Conservation (phyloP, 1,284 basidiomycete genomes). For the Golubevia pallescens region DNA sequence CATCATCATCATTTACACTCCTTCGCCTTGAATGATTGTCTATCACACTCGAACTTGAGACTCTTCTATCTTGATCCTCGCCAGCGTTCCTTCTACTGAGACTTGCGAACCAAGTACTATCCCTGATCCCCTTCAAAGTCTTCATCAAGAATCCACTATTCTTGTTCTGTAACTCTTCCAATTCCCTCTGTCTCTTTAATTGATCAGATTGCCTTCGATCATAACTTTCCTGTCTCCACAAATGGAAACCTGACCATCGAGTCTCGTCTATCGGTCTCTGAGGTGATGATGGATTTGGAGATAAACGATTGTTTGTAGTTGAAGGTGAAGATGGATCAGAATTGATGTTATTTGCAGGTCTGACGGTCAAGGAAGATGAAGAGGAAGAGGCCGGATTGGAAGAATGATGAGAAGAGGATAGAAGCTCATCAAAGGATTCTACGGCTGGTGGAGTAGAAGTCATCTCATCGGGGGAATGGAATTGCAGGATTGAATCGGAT, state of each 20-base stretch:
- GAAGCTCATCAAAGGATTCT: not conserved
- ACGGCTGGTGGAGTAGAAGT: not conserved
- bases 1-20: not conserved
- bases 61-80: not conserved
- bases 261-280: slow-evolving; percentile 14
- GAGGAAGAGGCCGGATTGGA: slow-evolving; percentile 1
- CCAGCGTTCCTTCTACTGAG: slow-evolving; percentile 3
- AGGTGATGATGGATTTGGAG: not conserved
- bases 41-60: slow-evolving; percentile 4
- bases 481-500: not conserved
- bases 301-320: not conserved
- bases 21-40: not conserved
- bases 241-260: slow-evolving; percentile 35
- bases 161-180: no score
- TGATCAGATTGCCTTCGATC: slow-evolving; percentile 6
- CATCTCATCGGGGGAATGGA: not conserved
- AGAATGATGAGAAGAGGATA: slow-evolving; percentile 1
- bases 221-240: slow-evolving; percentile 40
- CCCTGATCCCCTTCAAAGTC: no score
- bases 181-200: no score
- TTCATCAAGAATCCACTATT: no score
- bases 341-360: not conserved
- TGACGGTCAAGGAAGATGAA: not conserved
- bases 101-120: slow-evolving; percentile 1
- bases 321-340: no score